Conservation (phyloP, 2,329 filamentous ascomycete genomes). For the Paraconiothyrium sp. region DNA sequence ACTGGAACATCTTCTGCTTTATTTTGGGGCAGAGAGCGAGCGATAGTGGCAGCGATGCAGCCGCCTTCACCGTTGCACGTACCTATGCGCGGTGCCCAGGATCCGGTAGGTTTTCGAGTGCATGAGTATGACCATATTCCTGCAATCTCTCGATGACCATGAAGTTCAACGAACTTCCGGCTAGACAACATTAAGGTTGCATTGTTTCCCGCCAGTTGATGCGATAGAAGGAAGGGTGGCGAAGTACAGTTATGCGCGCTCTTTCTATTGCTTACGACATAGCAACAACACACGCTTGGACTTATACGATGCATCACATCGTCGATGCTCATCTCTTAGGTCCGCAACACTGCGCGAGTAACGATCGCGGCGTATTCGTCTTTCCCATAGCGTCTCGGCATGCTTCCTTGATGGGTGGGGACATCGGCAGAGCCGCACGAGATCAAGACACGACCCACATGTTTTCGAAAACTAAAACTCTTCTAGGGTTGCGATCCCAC, state of each 20-base stretch:
- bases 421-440: constrained; percentile 7
- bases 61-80: background rate
- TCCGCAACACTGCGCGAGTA: background rate
- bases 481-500: background rate
- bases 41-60: background rate
- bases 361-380: background rate
- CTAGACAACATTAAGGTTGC: background rate
- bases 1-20: background rate
- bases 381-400: constrained; percentile 9
- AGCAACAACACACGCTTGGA: background rate
- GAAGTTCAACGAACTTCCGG: background rate
- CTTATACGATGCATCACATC: background rate
- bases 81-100: background rate
- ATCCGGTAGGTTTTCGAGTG: background rate
- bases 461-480: background rate
- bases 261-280: background rate
- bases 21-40: background rate
- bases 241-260: background rate
- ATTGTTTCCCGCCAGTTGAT: background rate
- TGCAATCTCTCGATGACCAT: background rate
- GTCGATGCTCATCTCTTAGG: background rate
- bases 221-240: background rate
- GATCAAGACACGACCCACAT: constrained; percentile 4
- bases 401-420: background rate
- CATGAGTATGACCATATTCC: background rate